These are phyloP conservation scores for Perilla frutescens DNA, from an alignment of 257 asterid genomes.

Conservation along the genomic window DNA sequence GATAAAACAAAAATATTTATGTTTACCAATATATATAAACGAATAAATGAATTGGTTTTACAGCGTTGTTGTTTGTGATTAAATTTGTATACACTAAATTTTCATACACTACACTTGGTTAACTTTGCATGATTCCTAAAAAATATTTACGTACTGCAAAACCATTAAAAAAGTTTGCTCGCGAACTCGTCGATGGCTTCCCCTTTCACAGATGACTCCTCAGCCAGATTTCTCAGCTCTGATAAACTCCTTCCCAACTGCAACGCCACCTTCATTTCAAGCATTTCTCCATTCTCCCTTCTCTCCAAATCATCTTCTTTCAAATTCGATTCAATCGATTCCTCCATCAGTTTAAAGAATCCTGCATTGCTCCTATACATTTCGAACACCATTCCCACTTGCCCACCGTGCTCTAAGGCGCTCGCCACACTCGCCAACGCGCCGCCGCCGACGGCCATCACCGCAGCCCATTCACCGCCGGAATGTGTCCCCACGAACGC, in stretches of 20 bases:
- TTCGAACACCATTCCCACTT: slow-evolving; percentile 77
- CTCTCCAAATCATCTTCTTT: slow-evolving; percentile 40
- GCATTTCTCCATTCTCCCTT: slow-evolving; percentile 62
- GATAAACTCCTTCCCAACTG: slow-evolving; percentile 67
- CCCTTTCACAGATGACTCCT: slow-evolving; percentile 22
- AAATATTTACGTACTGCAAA: no score
- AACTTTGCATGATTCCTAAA: no score
- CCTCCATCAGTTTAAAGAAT: slow-evolving; percentile 57
- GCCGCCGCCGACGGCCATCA: slow-evolving; percentile 46
- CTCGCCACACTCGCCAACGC: slow-evolving; percentile 9
- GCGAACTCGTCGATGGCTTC: slow-evolving; percentile 51
- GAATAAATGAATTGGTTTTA: no score
- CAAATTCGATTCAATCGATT: slow-evolving; percentile 51
- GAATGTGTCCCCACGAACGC: slow-evolving; percentile 39
- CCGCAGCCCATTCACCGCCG: slow-evolving; percentile 37
- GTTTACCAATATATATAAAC: no score
- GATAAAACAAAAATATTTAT: no score
- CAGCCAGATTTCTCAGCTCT: slow-evolving; percentile 52
- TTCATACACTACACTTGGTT: no score
- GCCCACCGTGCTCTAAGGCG: slow-evolving; percentile 40
- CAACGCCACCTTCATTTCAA: slow-evolving; percentile 65
- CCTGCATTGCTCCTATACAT: slow-evolving; percentile 77
- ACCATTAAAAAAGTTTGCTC: slow-evolving; percentile 58
- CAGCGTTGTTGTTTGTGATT: no score
- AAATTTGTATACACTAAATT: no score